Percentiles rank a stretch among this genome's conserved stretches.
phyloP scores from a whole-genome alignment of 345 rosid species.

The Pistacia vera region DNA sequence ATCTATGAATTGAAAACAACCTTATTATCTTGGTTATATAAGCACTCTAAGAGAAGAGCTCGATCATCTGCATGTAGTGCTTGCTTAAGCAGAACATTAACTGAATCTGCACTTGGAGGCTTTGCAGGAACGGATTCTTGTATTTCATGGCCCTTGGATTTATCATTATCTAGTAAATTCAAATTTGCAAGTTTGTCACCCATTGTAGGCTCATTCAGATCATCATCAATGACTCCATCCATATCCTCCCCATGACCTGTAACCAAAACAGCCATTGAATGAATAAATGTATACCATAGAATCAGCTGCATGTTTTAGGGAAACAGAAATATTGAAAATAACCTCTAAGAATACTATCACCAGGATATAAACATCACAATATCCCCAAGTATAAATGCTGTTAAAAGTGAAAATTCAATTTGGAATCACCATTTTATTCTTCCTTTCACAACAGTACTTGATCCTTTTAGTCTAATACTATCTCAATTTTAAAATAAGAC shows the following conservation, averaged over 20 bases:
- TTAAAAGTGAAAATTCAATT: neutral
- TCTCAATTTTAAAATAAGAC: neutral
- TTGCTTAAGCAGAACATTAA: slow-evolving; percentile 79
- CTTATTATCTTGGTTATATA: slow-evolving; percentile 88
- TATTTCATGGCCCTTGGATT: slow-evolving; percentile 32
- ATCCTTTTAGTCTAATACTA: neutral
- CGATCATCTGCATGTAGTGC: slow-evolving; percentile 90
- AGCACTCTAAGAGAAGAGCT: slow-evolving; percentile 83
- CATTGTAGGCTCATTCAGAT: slow-evolving; percentile 82
- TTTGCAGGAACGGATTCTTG: slow-evolving; percentile 39
- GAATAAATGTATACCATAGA: neutral
- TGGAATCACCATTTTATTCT: neutral
- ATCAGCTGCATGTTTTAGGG: neutral
- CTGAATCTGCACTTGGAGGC: slow-evolving; percentile 92
- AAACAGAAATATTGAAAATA: neutral
- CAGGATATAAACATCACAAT: neutral
- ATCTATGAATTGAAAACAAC: slow-evolving; percentile 28
- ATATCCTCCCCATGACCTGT: slow-evolving; percentile 62
- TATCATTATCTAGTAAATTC: slow-evolving; percentile 41
- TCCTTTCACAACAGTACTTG: neutral
- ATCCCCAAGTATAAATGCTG: too few relatives aligned
- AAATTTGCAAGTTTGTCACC: slow-evolving; percentile 82
- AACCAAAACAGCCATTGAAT: neutral
- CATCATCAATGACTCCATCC: slow-evolving; percentile 69
- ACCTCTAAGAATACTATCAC: neutral